These are phyloP conservation scores for Alternaria hordeiaustralica DNA, from an alignment of 2,329 filamentous ascomycete species.

Conservation along the genomic window DNA sequence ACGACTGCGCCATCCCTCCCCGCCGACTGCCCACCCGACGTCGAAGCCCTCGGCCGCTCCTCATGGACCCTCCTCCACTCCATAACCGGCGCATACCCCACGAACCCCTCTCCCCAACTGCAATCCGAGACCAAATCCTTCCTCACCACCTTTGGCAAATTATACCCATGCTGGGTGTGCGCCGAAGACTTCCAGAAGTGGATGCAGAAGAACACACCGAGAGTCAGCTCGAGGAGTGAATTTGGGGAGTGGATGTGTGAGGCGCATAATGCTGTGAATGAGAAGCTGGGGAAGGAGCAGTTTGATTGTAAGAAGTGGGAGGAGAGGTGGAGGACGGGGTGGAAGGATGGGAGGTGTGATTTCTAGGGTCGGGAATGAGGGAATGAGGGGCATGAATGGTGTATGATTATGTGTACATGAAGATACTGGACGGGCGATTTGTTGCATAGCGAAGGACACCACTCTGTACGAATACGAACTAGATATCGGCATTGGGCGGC, in stretches of 20 bases:
- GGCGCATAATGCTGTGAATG: conserved; percentile 86
- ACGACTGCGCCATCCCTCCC: conserved; percentile 49
- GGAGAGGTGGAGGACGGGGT: conserved; percentile 92
- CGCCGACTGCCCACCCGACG: conserved; percentile 85
- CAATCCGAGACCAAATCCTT: conserved; percentile 81
- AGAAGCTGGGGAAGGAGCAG: conserved; percentile 84
- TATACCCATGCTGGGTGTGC: conserved; percentile 97
- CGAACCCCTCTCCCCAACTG: conserved; percentile 68
- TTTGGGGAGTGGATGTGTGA: conserved; percentile 85
- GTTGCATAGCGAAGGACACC: conserved; percentile 11
- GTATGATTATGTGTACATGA: conserved; percentile 14
- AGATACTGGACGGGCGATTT: not conserved
- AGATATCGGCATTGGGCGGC: conserved; percentile 18
- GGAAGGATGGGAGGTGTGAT: conserved; percentile 73
- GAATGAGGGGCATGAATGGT: too few species aligned
- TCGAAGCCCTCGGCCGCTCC: conserved; percentile 82
- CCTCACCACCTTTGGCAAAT: conserved; percentile 77
- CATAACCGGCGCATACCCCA: conserved; percentile 86
- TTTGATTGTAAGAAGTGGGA: conserved; percentile 93
- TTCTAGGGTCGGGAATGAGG: conserved; percentile 39
- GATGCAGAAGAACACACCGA: conserved; percentile 74
- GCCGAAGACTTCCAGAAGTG: conserved; percentile 89
- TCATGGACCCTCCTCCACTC: conserved; percentile 95
- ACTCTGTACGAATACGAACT: conserved; percentile 9
- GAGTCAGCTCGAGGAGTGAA: conserved; percentile 65